Base-by-base conservation (phyloP, 2,329 filamentous ascomycete species). In the Daldinia sp. region DNA sequence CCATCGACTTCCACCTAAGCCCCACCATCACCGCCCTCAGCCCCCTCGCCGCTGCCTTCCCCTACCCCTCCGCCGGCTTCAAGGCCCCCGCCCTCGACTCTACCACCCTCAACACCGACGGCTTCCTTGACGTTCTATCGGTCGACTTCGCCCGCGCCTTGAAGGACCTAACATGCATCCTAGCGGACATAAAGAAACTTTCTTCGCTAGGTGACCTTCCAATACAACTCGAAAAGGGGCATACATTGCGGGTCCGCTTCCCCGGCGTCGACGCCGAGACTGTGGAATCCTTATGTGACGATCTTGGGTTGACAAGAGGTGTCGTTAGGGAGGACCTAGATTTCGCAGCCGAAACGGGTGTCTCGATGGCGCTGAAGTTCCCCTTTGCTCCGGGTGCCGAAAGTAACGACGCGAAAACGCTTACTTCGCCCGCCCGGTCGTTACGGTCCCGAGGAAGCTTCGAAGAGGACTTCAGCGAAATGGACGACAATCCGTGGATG, bases 11-110 rank as follows among this genome's bases (percentile, higher is more conserved):
- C 80, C 84, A 88, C 71, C 81, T 98, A 71, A 93, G 88, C 77
- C 95, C 95, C 2, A 96, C 92, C 61, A 87, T 98, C 74, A 98
- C 94, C 29, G 93, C 94, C 27, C 85, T 99, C 60, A 90, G 90
- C 70, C 88, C 91, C 8, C 81, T 96, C 39, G 83, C 83, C 58
- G 83, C 83, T 8, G 82, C 80, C 9, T 78, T 90, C 58, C 80
- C 86, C 17, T 78, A 77, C 61, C 72, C 77, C 3, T 74, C 77
- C 2, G 76, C 78, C 51, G 76, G 58, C 43, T 55, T 80, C 71
- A 77, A 79, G 64, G 70, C 74, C 47, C 71, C 80, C 27, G 73
- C 77, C 48, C 70, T 77, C 25, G 79, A 82, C 15, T 75, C 79
- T 56, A 81, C 89, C 41, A 91, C 87, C 27, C 84, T 98, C 68